Evolutionary conservation across 1,139 yeast genomes (phyloP), one percentile per base, ranked within the genome.

Genomic region (Lodderomyces orthopsilosis): DNA sequence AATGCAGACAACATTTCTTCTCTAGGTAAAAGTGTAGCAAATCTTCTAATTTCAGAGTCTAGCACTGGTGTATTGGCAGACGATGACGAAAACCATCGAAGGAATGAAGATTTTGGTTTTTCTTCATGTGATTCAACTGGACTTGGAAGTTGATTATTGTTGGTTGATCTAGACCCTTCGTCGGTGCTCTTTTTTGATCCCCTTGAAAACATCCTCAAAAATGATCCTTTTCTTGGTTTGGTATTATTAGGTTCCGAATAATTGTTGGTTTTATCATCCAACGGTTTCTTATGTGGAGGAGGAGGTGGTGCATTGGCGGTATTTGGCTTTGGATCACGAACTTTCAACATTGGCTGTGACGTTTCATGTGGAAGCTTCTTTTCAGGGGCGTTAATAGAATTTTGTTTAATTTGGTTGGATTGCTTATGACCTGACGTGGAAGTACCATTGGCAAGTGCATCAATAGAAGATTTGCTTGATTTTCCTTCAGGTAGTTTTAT

Each of bases 161-260:
- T 27, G 32, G 32, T n/a, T 27, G 32, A 27, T 27, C 32, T 27
- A 13, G 32, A 27, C 15, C 32, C 37, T 13, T 13, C 28, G 15
- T 61, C 66, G 43, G 58, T 43, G 3, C 67, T 51, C 54, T 73
- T 74, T 53, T 69, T 74, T 2, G 70, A 53, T 15, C 81, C 80
- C 73, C 79, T 74, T 10, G 89, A 81, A 46, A 83, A 66, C 56
- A 82, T 83, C 52, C 89, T 68, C 66, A 84, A 82, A 50, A 84
- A 78, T 0, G 81, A 71, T 48, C 67, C 61, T 54, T 69, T 70
- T 52, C 75, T 65, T n/a, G 22, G 9, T 55, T 68, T 70, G 38
- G 43, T 36, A 34, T 38, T 41, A 26, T 38, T 41, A 26, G 38
- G 22, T 38, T 63, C 65, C 13, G 58, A 52, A 12, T 47, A 42